phyloP scores from a whole-genome alignment of 1,284 basidiomycete genomes.

The Cutaneotrichosporon curvatum region DNA sequence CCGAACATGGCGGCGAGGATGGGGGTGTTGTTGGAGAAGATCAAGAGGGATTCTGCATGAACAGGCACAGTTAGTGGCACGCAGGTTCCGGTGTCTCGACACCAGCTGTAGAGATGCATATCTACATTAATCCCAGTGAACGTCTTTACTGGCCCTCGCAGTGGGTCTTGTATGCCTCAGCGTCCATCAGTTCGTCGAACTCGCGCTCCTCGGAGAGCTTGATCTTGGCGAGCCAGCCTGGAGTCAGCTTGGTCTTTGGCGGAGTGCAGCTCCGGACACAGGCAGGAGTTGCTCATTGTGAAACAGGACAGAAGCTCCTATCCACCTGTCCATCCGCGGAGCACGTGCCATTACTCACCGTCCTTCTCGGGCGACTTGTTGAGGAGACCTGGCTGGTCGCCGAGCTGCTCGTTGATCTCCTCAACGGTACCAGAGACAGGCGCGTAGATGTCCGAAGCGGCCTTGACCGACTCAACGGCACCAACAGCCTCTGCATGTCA shows the following conservation, averaged over 20 bases:
- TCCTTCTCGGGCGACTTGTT: slow-evolving; percentile 83
- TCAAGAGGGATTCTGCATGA: slow-evolving; percentile 36
- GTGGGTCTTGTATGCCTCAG: slow-evolving; percentile 69
- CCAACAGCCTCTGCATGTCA: slow-evolving; percentile 70
- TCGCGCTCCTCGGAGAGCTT: slow-evolving; percentile 70
- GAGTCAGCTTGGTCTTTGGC: neutral
- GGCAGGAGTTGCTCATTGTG: too few relatives aligned
- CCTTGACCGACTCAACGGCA: slow-evolving; percentile 96
- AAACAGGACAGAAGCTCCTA: too few relatives aligned
- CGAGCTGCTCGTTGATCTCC: slow-evolving; percentile 70
- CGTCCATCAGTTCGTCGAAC: slow-evolving; percentile 67
- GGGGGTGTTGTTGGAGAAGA: slow-evolving; percentile 45
- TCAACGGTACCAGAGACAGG: slow-evolving; percentile 80
- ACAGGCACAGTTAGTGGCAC: too few relatives aligned
- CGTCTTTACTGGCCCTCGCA: slow-evolving; percentile 52
- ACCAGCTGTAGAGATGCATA: too few relatives aligned
- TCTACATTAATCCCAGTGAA: too few relatives aligned
- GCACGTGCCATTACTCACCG: too few relatives aligned
- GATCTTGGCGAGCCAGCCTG: slow-evolving; percentile 59
- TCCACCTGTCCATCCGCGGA: too few relatives aligned
- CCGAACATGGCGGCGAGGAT: slow-evolving; percentile 47
- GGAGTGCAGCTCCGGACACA: too few relatives aligned
- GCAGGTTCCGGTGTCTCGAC: too few relatives aligned
- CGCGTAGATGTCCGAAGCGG: slow-evolving; percentile 93
- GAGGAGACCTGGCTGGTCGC: slow-evolving; percentile 66